Evolutionary conservation across 2,329 filamentous ascomycete species (phyloP), one percentile per base, ranked within the genome.

Genomic region (Mariannaea elegans): DNA sequence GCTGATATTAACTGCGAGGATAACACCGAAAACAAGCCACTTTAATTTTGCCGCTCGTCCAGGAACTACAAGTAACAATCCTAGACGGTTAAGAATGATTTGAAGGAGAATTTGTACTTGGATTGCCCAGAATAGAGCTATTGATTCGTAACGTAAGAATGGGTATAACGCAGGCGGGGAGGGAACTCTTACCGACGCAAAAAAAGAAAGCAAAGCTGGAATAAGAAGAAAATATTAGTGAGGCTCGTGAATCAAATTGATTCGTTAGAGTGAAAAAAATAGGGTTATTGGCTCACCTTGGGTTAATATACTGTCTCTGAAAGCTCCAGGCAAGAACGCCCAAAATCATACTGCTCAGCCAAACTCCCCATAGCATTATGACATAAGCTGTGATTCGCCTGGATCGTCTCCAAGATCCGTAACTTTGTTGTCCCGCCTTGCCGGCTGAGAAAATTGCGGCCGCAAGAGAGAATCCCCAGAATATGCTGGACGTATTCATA

Each of bases 31-130:
- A 4, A 81, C 77, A 1, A 73, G 66, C 71, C 80, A 80, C 62
- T 84, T 83, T 8, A 85, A 70, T 7, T 62, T 70, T 0, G 59
- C 42, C 2, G 77, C 75, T 10, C 73, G 76, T 0, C 63, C 70
- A 1, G 73, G 75, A 34, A 81, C 70, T 0, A 77, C 73, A 23
- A 82, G 73, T 6, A 86, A 73, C 0, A 85, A 71, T 0, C 77
- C 74, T 3, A 84, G 79, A 9, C 83, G 79, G 61, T 85, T 85
- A 60, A 84, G 78, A 61, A 86, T 84, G 36, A 85, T 85, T 55
- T 84, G 82, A 29, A 84, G 78, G 0, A 84, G 70, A 6, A 82
- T 75, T 46, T 85, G 83, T 9, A 84, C 77, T 62, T 82, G 76
- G 1, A 81, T 60, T 2, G 73, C 72, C 80, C 80, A 80, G 16